phyloP scores from a whole-genome alignment of 371 early-diverging fungal species.

The Basidiobolus heterosporus region DNA sequence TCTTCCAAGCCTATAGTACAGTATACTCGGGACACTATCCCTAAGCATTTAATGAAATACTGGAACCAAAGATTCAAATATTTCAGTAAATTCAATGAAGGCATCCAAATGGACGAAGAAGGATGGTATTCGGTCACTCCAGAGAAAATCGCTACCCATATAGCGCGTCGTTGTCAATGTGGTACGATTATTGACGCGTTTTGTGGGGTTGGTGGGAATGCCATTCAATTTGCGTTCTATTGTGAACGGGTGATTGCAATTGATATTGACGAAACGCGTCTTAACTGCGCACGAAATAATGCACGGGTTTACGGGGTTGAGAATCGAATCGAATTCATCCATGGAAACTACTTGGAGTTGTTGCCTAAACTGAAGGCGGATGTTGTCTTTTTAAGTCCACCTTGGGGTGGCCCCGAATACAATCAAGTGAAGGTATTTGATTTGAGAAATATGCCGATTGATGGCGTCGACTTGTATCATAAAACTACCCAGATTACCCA shows the following conservation, averaged over 20 bases:
- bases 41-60: too few species aligned
- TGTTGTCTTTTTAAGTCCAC: slow-evolving; percentile 81
- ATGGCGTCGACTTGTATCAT: slow-evolving; percentile 36
- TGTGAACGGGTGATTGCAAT: slow-evolving; percentile 84
- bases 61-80: too few species aligned
- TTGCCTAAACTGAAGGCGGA: slow-evolving; percentile 59
- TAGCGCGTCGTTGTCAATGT: slow-evolving; percentile 53
- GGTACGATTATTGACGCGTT: slow-evolving; percentile 78
- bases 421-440: slow-evolving; percentile 22
- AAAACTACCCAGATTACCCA: slow-evolving; percentile 42
- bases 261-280: slow-evolving; percentile 67
- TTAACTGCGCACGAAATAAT: slow-evolving; percentile 70
- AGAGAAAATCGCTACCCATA: slow-evolving; percentile 70
- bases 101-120: slow-evolving; percentile 21
- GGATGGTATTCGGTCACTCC: slow-evolving; percentile 96
- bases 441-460: slow-evolving; percentile 50
- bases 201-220: slow-evolving; percentile 90
- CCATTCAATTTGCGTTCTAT: slow-evolving; percentile 83
- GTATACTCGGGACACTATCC: too few species aligned
- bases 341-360: slow-evolving; percentile 62
- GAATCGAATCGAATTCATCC: slow-evolving; percentile 80
- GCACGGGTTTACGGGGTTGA: slow-evolving; percentile 80
- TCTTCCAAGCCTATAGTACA: too few species aligned
- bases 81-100: too few species aligned
- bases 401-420: slow-evolving; percentile 67